Evolutionary conservation across 192 early-diverging fungal species (phyloP).

Genomic region (Coemansia sp.): DNA sequence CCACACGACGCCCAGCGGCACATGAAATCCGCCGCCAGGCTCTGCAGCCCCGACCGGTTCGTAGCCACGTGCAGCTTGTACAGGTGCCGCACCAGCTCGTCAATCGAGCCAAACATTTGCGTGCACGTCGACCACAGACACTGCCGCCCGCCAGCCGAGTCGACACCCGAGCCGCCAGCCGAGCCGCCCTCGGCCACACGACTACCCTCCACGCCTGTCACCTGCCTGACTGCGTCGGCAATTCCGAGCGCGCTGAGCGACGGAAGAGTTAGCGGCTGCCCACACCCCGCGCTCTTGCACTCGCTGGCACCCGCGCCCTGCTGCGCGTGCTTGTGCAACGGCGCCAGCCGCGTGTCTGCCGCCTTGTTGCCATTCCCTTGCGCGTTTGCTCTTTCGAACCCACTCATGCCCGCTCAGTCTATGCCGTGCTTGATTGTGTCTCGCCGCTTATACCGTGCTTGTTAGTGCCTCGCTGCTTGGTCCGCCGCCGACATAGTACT

Average conservation of each 20-base stretch:
- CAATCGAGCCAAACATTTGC: conserved; percentile 41
- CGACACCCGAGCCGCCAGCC: background rate
- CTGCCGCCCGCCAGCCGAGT: conserved; percentile 3
- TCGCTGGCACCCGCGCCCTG: conserved; percentile 15
- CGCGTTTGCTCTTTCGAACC: background rate
- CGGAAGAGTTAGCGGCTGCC: conserved; percentile 29
- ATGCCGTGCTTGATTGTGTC: background rate
- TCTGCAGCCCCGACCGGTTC: conserved; percentile 20
- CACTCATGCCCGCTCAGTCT: background rate
- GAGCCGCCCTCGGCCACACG: background rate
- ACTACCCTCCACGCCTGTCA: background rate
- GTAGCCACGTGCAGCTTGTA: conserved; percentile 49
- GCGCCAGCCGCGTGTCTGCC: conserved; percentile 16
- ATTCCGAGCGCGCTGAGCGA: conserved; percentile 44
- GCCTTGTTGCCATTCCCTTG: background rate
- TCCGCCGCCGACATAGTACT: background rate
- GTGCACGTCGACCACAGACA: conserved; percentile 77
- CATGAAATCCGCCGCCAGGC: conserved; percentile 14
- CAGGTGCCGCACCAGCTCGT: conserved; percentile 49
- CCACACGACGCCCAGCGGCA: conserved; percentile 65
- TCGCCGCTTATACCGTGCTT: too few species aligned
- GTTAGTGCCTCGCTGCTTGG: background rate
- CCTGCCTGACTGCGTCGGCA: conserved; percentile 1
- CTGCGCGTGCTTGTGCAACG: conserved; percentile 30
- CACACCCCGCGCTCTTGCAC: conserved; percentile 33